Base-by-base conservation (phyloP, 2,329 filamentous ascomycete species). In the Fusarium algeriense region DNA sequence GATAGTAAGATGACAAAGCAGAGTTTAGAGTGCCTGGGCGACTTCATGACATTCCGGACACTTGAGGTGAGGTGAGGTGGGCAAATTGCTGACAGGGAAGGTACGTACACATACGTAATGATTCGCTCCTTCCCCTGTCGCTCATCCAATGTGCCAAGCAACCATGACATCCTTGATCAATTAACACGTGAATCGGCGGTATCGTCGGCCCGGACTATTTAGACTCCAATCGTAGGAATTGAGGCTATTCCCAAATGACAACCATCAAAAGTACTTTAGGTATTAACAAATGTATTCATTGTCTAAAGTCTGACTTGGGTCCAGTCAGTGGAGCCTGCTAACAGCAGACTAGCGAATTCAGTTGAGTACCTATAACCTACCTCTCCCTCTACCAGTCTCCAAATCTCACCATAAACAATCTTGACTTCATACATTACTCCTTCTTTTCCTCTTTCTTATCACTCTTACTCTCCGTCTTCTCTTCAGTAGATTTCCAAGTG, bases 41-140 rank as follows among this genome's bases (percentile, higher is more conserved):
- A 75, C 57, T 76, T 75, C 72, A 76, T 74, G 74, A 75, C 70
- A 76, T 74, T 46, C 62, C 49, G 19, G 57, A 28, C 53, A 11
- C 53, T 48, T 54, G 20, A 34, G 20, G 46, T 34, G 15, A 48
- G n/a, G 35, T 53, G 12, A 45, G 40, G 41, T 54, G 64, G 60
- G 55, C 49, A 55, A 37, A 71, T 64, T 65, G 73, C 62, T 75
- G 73, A 75, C 74, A 66, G 48, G 54, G 13, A 37, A 45, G 62
- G 73, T 75, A 75, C 73, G 71, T 75, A 75, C 68, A 60, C 30
- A 50, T 65, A 61, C 73, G 70, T 73, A 74, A 70, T 70, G 52
- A 64, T 64, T 54, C 46, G 34, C 43, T 54, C 26, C 23, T 54
- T 60, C 50, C 66, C 66, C 60, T 64, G 43, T 64, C 64, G 52